phyloP scores from a whole-genome alignment of 495 filamentous ascomycete genomes.

The Daldinia childiae region DNA sequence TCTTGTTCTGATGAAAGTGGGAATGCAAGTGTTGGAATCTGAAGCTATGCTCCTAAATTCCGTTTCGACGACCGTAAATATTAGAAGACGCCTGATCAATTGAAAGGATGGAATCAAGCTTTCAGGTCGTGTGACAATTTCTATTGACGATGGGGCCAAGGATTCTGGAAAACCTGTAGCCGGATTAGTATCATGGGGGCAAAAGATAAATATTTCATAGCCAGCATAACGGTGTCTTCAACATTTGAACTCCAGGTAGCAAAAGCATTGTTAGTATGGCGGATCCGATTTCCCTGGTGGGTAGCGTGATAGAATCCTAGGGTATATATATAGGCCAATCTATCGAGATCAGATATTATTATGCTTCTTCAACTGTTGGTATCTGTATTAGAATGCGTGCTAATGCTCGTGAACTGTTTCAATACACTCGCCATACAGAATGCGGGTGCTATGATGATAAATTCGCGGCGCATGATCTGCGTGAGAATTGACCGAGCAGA shows the following conservation, averaged over 20 bases:
- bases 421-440: background rate
- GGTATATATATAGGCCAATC: background rate
- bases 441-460: background rate
- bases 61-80: conserved; percentile 36
- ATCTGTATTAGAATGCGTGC: background rate
- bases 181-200: conserved; percentile 2
- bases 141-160: conserved; percentile 44
- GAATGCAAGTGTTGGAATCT: conserved; percentile 45
- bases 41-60: conserved; percentile 39
- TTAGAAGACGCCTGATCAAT: conserved; percentile 40
- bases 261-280: background rate
- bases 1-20: conserved; percentile 42
- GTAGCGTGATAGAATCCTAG: background rate
- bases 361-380: background rate
- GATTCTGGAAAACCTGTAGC: conserved; percentile 37
- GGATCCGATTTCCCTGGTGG: background rate
- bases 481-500: background rate
- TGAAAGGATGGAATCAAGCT: conserved; percentile 37
- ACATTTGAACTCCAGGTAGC: conserved; percentile 24
- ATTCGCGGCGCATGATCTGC: background rate
- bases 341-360: background rate
- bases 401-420: background rate
- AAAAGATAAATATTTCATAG: no score
- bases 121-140: conserved; percentile 43
- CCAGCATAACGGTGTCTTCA: conserved; percentile 14